Conservation (phyloP, 2,329 filamentous ascomycete species). For the Neophaeococcomyces aloes region DNA sequence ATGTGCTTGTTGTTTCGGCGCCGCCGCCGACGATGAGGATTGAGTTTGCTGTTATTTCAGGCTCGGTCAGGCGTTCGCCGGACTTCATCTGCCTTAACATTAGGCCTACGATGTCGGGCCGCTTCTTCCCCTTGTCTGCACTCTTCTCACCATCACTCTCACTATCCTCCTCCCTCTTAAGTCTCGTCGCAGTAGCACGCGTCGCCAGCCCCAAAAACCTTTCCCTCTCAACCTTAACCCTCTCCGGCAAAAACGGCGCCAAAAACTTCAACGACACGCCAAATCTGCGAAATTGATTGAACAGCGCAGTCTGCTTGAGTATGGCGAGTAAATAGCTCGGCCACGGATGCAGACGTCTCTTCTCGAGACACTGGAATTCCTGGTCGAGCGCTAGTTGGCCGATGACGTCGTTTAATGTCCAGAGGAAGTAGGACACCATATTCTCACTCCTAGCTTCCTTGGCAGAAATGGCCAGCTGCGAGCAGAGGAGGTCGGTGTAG, state of each 20-base stretch:
- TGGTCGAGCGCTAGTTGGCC: conserved; percentile 27
- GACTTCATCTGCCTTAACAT: conserved; percentile 14
- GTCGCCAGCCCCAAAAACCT: conserved; percentile 10
- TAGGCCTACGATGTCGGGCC: conserved; percentile 11
- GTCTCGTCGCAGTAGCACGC: conserved; percentile 7
- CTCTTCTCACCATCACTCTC: conserved; percentile 43
- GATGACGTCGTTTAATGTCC: conserved; percentile 35
- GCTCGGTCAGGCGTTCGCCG: conserved; percentile 54
- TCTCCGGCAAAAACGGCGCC: conserved; percentile 8
- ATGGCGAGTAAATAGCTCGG: conserved; percentile 26
- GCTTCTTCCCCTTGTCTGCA: conserved; percentile 58
- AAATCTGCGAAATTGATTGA: conserved; percentile 12
- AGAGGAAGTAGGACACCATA: conserved; percentile 26
- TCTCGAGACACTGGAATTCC: conserved; percentile 25
- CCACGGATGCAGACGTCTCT: conserved; percentile 24
- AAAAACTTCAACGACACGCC: conserved; percentile 7
- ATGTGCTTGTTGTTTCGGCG: conserved; percentile 61
- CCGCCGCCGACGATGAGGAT: conserved; percentile 54
- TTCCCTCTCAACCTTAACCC: conserved; percentile 9
- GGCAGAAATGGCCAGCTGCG: conserved; percentile 5
- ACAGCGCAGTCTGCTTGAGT: conserved; percentile 9
- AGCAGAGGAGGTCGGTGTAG: conserved; percentile 12
- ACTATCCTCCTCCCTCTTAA: conserved; percentile 3
- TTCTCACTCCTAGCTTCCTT: conserved; percentile 9
- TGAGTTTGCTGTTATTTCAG: conserved; percentile 47